These are phyloP conservation scores for Gonapodya prolifera DNA, from an alignment of 192 early-diverging fungal genomes.

Conservation along the genomic window DNA sequence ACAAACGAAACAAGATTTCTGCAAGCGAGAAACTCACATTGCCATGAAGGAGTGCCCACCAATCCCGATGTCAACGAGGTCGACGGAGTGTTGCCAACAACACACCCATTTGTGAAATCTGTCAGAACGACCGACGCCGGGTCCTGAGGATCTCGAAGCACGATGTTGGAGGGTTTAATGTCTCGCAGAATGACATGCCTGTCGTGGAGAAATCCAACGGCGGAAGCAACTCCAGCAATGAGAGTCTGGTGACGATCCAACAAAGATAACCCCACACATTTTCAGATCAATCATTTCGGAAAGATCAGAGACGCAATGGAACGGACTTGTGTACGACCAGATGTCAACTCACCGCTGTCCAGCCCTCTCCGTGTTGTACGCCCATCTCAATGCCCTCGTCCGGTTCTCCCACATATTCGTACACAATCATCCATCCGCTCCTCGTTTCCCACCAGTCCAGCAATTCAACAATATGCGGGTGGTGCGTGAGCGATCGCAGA, in stretches of 20 bases:
- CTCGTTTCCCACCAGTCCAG: not conserved
- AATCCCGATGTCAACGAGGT: not conserved
- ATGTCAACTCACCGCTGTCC: not conserved
- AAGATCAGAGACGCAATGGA: not conserved
- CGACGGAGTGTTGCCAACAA: not conserved
- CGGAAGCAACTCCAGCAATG: not conserved
- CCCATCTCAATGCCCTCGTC: not conserved
- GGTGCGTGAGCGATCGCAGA: not conserved
- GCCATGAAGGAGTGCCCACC: not conserved
- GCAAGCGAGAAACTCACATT: not conserved
- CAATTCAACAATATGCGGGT: not conserved
- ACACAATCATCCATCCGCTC: not conserved
- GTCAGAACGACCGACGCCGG: not conserved
- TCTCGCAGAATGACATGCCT: not conserved
- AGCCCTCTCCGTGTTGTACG: not conserved
- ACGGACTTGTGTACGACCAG: not conserved
- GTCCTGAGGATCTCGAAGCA: constrained; percentile 1
- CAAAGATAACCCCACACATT: too few species aligned
- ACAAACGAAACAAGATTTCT: not conserved
- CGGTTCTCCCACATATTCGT: not conserved
- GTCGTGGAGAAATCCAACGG: not conserved
- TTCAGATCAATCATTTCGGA: too few species aligned
- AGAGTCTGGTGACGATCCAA: not conserved
- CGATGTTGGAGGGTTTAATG: constrained; percentile 4
- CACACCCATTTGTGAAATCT: not conserved